Evolutionary conservation across 352 stramenopile genomes (phyloP).

Genomic region (Pythium grandisporangium): DNA sequence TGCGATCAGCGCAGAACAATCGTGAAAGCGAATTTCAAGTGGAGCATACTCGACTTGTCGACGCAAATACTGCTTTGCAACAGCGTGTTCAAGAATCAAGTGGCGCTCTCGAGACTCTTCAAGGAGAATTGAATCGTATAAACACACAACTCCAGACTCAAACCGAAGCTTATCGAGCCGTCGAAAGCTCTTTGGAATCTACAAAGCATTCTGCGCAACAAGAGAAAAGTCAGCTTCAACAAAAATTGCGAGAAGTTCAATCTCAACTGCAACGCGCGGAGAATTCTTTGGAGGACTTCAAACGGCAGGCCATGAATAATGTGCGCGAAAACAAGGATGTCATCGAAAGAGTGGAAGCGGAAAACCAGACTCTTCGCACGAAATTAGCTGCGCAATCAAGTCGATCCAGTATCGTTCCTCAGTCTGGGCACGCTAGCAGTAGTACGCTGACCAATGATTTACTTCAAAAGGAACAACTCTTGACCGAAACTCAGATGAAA

Average conservation of each 20-base stretch:
- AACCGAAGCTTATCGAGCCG: background rate
- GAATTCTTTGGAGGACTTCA: background rate
- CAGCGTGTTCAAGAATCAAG: background rate
- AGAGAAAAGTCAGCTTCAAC: background rate
- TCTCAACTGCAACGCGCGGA: background rate
- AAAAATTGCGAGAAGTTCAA: background rate
- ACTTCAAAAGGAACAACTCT: background rate
- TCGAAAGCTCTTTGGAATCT: background rate
- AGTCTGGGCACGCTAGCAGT: background rate
- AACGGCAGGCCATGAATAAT: background rate
- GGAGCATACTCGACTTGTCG: background rate
- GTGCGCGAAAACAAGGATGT: background rate
- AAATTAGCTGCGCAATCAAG: background rate
- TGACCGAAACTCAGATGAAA: background rate
- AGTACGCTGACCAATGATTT: background rate
- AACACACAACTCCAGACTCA: background rate
- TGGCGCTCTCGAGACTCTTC: background rate
- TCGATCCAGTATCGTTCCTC: background rate
- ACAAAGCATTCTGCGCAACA: too few relatives aligned
- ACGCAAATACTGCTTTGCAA: background rate
- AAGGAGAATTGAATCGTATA: background rate
- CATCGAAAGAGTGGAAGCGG: background rate
- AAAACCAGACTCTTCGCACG: background rate
- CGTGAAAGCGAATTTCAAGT: background rate
- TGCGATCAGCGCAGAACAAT: background rate